phyloP scores from a whole-genome alignment of 306 rosid species.

The Canavalia ensiformis region DNA sequence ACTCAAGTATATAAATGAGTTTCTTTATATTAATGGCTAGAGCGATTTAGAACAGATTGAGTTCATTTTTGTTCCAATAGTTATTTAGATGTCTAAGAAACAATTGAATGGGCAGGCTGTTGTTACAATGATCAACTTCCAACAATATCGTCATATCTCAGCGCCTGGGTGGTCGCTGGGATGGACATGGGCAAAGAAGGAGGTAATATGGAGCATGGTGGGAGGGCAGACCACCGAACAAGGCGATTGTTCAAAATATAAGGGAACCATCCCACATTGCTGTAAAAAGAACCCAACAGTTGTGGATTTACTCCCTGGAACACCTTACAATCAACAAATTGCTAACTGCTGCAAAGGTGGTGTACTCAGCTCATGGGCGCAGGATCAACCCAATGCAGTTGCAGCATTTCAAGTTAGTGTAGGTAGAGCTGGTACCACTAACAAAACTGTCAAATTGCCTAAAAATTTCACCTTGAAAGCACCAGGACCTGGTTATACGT shows the following conservation, averaged over 20 bases:
- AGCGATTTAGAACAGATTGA: conserved; percentile 33
- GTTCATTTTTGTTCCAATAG: conserved; percentile 7
- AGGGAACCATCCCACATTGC: conserved; percentile 69
- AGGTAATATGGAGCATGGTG: conserved; percentile 81
- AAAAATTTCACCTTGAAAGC: conserved; percentile 75
- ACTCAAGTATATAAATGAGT: background rate
- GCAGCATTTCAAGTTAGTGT: conserved; percentile 86
- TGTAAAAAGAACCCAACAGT: conserved; percentile 75
- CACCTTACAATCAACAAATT: conserved; percentile 82
- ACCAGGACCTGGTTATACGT: conserved; percentile 94
- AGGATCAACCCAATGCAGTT: conserved; percentile 71
- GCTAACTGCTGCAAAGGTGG: conserved; percentile 96
- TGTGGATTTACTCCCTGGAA: conserved; percentile 85
- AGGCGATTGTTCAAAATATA: conserved; percentile 89
- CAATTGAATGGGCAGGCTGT: conserved; percentile 65
- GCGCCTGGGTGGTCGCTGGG: conserved; percentile 86
- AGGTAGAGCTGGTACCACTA: conserved; percentile 77
- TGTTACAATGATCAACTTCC: conserved; percentile 84
- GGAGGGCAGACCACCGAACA: conserved; percentile 89
- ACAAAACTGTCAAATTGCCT: conserved; percentile 71
- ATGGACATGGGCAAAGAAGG: conserved; percentile 94
- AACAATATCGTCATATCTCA: conserved; percentile 78
- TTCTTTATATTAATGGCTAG: conserved; percentile 22
- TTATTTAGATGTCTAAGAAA: conserved; percentile 40
- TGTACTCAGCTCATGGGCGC: conserved; percentile 80